phyloP scores from a whole-genome alignment of 2,329 filamentous ascomycete genomes.

The Ciborinia camelliae region DNA sequence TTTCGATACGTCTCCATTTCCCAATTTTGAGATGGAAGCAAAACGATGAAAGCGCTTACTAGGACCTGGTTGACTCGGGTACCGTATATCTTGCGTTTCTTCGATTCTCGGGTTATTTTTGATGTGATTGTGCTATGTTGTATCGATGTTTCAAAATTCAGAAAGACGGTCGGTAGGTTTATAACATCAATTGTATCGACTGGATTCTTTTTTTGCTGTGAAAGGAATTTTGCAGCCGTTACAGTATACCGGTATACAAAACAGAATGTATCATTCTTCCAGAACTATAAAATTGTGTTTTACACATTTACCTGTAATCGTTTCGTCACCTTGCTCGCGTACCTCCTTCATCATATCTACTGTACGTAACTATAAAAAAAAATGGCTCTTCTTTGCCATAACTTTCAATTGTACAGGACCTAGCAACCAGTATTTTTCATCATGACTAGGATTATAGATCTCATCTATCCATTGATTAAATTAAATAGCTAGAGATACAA shows the following conservation, averaged over 20 bases:
- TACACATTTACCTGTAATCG: background rate
- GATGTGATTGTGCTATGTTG: no score
- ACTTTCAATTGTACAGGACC: background rate
- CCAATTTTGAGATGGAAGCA: background rate
- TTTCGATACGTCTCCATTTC: background rate
- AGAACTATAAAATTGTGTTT: background rate
- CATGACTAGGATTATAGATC: background rate
- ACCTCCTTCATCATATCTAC: background rate
- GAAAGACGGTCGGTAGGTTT: background rate
- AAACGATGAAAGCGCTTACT: background rate
- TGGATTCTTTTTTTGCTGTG: background rate
- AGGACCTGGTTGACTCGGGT: background rate
- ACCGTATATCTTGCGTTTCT: no score
- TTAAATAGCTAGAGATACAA: no score
- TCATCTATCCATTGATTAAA: no score
- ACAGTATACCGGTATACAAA: background rate
- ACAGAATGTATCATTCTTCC: background rate
- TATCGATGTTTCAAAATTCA: background rate
- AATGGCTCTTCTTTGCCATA: background rate
- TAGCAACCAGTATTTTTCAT: constrained; percentile 1
- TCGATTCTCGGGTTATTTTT: background rate
- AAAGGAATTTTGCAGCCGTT: background rate
- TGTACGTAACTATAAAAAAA: no score
- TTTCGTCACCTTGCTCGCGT: background rate
- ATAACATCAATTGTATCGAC: background rate